Evolutionary conservation across 257 asterid genomes (phyloP), one percentile per base, ranked within the genome.

Genomic region (Ballota nigra): DNA sequence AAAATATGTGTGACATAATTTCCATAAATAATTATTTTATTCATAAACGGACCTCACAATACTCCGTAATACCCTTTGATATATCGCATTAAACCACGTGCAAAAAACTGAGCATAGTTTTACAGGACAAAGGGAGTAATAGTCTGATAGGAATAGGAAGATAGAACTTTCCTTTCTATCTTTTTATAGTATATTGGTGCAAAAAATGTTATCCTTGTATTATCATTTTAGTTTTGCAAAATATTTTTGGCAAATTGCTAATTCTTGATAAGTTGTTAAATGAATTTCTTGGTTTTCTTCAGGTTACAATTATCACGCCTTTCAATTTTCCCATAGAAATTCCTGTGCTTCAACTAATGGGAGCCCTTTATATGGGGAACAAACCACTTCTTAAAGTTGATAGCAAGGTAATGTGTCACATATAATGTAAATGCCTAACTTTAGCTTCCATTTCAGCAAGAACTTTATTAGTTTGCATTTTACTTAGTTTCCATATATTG

Each of bases 281-380:
- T 38, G 34, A 34, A n/a, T 16, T 49, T 18, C 8, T 31, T 23
- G 41, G 36, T 15, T 63, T 22, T 65, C 18, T 57, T 24, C 47
- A 92, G 99, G 99, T 92, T 75, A 84, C 96, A 6, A 84, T 95
- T 66, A 79, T 95, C 72, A 86, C 99, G 51, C 98, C 99, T 52
- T 95, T 92, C 88, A 95, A 92, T 79, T 95, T 92, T 45, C 99
- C 99, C 2, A 77, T 95, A 57, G 99, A 95, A 87, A 95, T 95
- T 82, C 99, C 99, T 4, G 69, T 92, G 78, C 98, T 95, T 70
- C 99, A 95, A 84, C 63, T 95, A 84, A 95, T 95, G 99, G 98
- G 98, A 60, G 98, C 99, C 0, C 93, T 95, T 29, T 95, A 95
- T 61, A 92, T 95, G 99, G 99, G 99, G 71, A 95, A 95, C 84